A percentile compares a stretch with the other conserved stretches of the same genome.
These are phyloP conservation scores for Amylocarpus encephaloides DNA, from an alignment of 2,329 filamentous ascomycete species.

Conservation along the genomic window DNA sequence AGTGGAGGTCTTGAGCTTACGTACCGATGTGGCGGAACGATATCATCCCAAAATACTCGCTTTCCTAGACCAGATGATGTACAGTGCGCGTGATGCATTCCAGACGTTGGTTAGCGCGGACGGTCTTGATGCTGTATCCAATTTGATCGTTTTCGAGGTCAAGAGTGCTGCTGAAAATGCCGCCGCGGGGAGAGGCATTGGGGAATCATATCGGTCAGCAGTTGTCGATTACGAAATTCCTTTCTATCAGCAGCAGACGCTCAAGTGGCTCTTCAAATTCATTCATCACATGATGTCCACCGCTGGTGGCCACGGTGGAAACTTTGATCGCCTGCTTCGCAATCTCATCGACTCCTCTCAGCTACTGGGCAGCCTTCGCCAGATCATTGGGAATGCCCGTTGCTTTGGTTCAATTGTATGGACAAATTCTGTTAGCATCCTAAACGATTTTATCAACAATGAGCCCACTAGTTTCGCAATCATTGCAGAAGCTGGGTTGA, in stretches of 20 bases:
- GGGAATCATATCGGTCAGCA: conserved; percentile 65
- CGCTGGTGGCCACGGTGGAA: conserved; percentile 62
- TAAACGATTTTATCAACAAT: conserved; percentile 97
- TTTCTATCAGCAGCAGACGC: conserved; percentile 85
- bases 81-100: conserved; percentile 79
- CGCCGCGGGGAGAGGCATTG: conserved; percentile 65
- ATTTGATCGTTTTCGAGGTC: conserved; percentile 76
- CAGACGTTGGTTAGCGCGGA: conserved; percentile 73
- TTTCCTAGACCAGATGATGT: conserved; percentile 84
- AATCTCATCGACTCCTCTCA: conserved; percentile 93
- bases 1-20: conserved; percentile 78
- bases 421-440: conserved; percentile 86
- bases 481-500: conserved; percentile 88
- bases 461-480: conserved; percentile 96
- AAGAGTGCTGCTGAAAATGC: conserved; percentile 60
- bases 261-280: conserved; percentile 93
- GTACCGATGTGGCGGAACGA: conserved; percentile 74
- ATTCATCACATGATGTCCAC: conserved; percentile 91
- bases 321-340: conserved; percentile 81
- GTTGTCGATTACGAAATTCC: conserved; percentile 90
- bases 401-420: conserved; percentile 90
- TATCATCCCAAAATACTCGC: conserved; percentile 78
- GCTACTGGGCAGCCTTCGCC: conserved; percentile 69
- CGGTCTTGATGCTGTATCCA: conserved; percentile 85
- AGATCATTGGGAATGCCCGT: conserved; percentile 72